Percentiles rank a stretch among this genome's conserved stretches.
phyloP scores from a whole-genome alignment of 129 eudicot species.

The Pseudognaphalium luteoalbum region DNA sequence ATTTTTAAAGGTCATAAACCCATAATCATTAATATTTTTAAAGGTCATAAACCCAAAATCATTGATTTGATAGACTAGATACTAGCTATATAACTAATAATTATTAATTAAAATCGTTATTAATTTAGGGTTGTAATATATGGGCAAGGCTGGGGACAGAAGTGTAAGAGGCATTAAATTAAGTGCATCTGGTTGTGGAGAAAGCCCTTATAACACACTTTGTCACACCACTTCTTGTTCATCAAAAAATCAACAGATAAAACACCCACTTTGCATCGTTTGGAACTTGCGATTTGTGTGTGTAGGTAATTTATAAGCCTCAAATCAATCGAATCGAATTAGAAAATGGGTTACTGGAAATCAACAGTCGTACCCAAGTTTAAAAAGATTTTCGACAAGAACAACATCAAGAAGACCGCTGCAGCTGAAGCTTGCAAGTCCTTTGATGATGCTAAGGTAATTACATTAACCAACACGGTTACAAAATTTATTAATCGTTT shows the following conservation, averaged over 20 bases:
- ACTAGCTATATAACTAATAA: not conserved
- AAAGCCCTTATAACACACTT: constrained; percentile 30
- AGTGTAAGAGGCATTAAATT: constrained; percentile 26
- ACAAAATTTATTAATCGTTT: not conserved
- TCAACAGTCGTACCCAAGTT: constrained; percentile 72
- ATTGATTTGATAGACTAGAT: not conserved
- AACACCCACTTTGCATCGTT: constrained; percentile 13
- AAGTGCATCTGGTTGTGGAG: constrained; percentile 26
- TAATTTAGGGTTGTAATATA: constrained; percentile 16
- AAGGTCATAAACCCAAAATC: not conserved
- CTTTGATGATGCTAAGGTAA: constrained; percentile 75
- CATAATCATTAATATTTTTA: not conserved
- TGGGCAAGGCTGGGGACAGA: constrained; percentile 23
- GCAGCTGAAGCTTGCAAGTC: constrained; percentile 83
- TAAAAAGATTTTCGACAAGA: constrained; percentile 66
- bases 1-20: not conserved
- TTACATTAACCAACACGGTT: not conserved
- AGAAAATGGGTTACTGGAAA: constrained; percentile 73
- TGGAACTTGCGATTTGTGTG: constrained; percentile 12
- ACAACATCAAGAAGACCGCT: constrained; percentile 51
- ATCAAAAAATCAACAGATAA: constrained; percentile 9
- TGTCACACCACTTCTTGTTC: constrained; percentile 35
- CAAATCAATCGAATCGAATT: not conserved
- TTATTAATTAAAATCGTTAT: not conserved
- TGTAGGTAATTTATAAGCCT: constrained; percentile 12